phyloP scores from a whole-genome alignment of 148 eudicot genomes.

The Spergularia marina region DNA sequence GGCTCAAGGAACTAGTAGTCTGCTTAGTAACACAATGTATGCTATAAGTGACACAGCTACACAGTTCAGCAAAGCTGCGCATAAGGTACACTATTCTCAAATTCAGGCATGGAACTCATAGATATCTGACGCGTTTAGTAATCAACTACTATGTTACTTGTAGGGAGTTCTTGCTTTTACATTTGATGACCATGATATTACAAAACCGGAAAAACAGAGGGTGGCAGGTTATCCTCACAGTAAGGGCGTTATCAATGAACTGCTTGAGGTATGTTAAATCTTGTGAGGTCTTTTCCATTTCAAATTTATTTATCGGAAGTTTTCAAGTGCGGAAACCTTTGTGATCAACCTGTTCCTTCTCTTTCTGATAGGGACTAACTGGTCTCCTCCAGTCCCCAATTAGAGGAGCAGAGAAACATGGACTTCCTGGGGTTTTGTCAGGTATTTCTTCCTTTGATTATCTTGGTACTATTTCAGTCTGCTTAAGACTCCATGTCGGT shows the following conservation, averaged over 20 bases:
- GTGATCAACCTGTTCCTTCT: neutral
- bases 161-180: constrained; percentile 97
- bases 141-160: constrained; percentile 20
- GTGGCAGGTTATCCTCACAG: constrained; percentile 56
- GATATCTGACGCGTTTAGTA: neutral
- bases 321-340: neutral
- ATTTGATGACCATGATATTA: constrained; percentile 64
- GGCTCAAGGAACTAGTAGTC: constrained; percentile 93
- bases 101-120: neutral
- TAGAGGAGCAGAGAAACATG: constrained; percentile 95
- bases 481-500: neutral
- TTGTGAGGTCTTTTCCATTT: neutral
- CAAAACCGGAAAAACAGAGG: constrained; percentile 58
- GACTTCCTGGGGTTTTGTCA: constrained; percentile 86
- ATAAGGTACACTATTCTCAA: constrained; percentile 56
- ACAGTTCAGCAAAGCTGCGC: constrained; percentile 94
- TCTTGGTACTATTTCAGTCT: neutral
- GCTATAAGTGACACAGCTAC: constrained; percentile 96
- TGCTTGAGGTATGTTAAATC: constrained; percentile 62
- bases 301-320: neutral
- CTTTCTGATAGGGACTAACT: constrained; percentile 69
- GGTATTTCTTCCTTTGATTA: constrained; percentile 39
- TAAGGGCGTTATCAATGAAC: constrained; percentile 89
- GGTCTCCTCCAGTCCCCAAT: constrained; percentile 96
- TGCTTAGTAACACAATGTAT: constrained; percentile 83